These are phyloP conservation scores for Ceratopteris richardii DNA, from an alignment of 75 land plant genomes.

Conservation along the genomic window DNA sequence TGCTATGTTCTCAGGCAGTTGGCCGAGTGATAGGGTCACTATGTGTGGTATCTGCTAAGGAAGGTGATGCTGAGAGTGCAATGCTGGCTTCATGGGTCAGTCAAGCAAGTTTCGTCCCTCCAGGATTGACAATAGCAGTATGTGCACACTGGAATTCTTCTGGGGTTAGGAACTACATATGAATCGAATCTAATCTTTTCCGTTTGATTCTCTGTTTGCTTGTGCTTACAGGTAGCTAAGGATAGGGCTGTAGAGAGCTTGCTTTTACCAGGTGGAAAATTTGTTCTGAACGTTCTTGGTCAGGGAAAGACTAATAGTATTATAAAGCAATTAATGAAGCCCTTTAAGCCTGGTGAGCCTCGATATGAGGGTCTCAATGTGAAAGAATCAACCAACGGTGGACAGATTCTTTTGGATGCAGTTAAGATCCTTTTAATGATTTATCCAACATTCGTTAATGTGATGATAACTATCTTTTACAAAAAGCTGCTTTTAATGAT, in stretches of 20 bases:
- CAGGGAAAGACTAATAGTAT: conserved; percentile 26
- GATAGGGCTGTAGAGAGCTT: conserved; percentile 44
- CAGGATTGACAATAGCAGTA: conserved; percentile 42
- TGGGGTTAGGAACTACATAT: not conserved
- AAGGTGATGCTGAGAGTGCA: conserved; percentile 46
- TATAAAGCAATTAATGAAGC: conserved; percentile 35
- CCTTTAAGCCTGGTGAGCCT: conserved; percentile 39
- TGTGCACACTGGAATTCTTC: not conserved
- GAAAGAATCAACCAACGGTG: conserved; percentile 30
- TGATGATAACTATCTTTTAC: not conserved
- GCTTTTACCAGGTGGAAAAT: conserved; percentile 31
- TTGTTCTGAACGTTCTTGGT: conserved; percentile 42
- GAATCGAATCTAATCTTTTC: not conserved
- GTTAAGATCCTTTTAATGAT: not conserved
- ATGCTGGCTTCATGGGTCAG: conserved; percentile 56
- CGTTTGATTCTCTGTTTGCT: too few species aligned
- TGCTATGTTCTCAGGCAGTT: conserved; percentile 44
- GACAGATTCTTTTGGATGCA: not conserved
- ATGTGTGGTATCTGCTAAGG: conserved; percentile 39
- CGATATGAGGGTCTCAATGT: conserved; percentile 25
- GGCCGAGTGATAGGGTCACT: conserved; percentile 44
- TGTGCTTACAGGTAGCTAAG: conserved; percentile 45
- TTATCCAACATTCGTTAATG: not conserved
- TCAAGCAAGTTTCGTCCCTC: conserved; percentile 50
- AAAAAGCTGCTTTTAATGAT: too few species aligned